Evolutionary conservation across 192 early-diverging fungal species (phyloP).

Genomic region (Umbelopsis isabellina): DNA sequence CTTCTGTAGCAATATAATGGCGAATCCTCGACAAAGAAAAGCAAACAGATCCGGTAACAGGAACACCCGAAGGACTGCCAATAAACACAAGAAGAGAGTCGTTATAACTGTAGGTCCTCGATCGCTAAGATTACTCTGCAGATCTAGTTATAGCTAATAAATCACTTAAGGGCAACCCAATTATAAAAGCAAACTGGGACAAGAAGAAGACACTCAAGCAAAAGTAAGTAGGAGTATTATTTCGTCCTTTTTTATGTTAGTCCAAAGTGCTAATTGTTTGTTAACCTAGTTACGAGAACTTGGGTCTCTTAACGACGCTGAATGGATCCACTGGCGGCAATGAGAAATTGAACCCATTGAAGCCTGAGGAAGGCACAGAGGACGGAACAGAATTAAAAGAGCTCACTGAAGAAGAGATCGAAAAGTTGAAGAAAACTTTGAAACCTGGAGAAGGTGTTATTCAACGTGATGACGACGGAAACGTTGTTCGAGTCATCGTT

Average conservation of each 20-base stretch:
- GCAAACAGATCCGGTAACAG: conserved; percentile 67
- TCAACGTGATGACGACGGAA: conserved; percentile 78
- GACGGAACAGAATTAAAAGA: conserved; percentile 43
- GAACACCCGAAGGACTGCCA: conserved; percentile 62
- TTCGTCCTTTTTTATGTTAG: background rate
- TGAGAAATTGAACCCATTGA: conserved; percentile 40
- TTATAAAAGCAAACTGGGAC: conserved; percentile 74
- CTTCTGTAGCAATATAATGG: conserved; percentile 50
- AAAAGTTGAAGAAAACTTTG: conserved; percentile 58
- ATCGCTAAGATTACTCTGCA: conserved; percentile 8
- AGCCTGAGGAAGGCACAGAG: background rate
- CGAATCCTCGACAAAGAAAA: conserved; percentile 66
- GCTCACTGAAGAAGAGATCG: conserved; percentile 53
- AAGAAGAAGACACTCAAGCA: conserved; percentile 63
- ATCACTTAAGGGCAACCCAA: conserved; percentile 48
- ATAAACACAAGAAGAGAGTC: conserved; percentile 65
- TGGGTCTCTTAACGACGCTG: conserved; percentile 68
- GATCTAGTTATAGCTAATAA: background rate
- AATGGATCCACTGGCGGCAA: conserved; percentile 68
- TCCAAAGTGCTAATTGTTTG: background rate
- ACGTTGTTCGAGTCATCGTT: conserved; percentile 69
- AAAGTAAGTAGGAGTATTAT: conserved; percentile 50
- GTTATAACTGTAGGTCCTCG: conserved; percentile 48
- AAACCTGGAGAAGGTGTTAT: conserved; percentile 76
- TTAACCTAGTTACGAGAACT: conserved; percentile 58